These are phyloP conservation scores for Fusarium armeniacum DNA, from an alignment of 2,329 filamentous ascomycete genomes.

Conservation along the genomic window DNA sequence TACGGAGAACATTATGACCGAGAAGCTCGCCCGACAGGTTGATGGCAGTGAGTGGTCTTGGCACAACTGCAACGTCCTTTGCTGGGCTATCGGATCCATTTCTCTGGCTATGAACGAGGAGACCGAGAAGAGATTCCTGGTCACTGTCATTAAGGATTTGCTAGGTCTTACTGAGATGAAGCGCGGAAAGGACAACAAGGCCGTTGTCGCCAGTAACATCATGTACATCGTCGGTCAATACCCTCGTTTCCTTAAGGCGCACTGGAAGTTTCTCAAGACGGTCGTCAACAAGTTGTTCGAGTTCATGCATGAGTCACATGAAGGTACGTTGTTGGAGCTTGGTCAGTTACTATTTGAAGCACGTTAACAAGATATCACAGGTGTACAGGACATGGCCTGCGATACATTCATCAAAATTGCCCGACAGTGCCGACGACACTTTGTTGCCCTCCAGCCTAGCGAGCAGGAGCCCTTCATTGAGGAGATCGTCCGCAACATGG, in stretches of 20 bases:
- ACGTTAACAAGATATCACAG: slow-evolving; percentile 58
- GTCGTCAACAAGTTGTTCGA: slow-evolving; percentile 99
- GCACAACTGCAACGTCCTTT: slow-evolving; percentile 99
- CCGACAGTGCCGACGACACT: slow-evolving; percentile 96
- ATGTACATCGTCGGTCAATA: slow-evolving; percentile 99
- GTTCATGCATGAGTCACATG: slow-evolving; percentile 99
- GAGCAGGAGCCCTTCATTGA: slow-evolving; percentile 98
- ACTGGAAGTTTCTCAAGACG: slow-evolving; percentile 99
- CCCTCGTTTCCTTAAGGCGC: slow-evolving; percentile 96
- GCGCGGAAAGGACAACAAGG: slow-evolving; percentile 99
- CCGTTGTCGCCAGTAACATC: slow-evolving; percentile 98
- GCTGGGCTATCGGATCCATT: slow-evolving; percentile 99
- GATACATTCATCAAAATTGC: slow-evolving; percentile 99
- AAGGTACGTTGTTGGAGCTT: slow-evolving; percentile 70
- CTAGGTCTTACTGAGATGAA: slow-evolving; percentile 99
- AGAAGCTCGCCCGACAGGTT: slow-evolving; percentile 95
- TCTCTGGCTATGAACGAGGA: slow-evolving; percentile 99
- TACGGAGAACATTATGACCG: slow-evolving; percentile 99
- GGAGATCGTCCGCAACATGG: slow-evolving; percentile 95
- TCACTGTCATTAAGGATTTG: slow-evolving; percentile 98
- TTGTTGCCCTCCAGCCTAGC: slow-evolving; percentile 93
- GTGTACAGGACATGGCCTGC: slow-evolving; percentile 99
- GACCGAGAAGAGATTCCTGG: slow-evolving; percentile 97
- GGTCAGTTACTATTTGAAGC: neutral
- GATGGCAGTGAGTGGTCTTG: slow-evolving; percentile 98